These are phyloP conservation scores for Carallia pectinifolia DNA, from an alignment of 345 rosid genomes.

Conservation along the genomic window DNA sequence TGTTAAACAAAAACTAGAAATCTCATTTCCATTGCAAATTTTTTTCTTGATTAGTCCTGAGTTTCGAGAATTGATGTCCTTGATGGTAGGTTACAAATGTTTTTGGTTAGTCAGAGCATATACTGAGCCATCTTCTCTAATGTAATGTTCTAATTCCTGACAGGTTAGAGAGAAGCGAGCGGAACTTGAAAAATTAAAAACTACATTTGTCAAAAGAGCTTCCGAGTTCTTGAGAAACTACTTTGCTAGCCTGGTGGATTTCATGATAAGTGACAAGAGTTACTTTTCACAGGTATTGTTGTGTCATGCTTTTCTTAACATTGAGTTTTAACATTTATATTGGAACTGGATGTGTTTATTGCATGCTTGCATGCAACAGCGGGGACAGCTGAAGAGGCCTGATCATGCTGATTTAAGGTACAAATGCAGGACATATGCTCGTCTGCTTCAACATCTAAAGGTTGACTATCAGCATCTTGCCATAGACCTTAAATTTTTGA, in stretches of 20 bases:
- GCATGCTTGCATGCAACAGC: conserved; percentile 48
- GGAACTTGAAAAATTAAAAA: conserved; percentile 75
- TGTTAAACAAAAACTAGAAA: not conserved
- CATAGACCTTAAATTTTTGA: conserved; percentile 8
- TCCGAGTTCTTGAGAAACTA: conserved; percentile 94
- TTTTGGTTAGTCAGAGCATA: not conserved
- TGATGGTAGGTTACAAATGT: not conserved
- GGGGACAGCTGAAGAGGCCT: conserved; percentile 97
- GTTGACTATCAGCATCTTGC: conserved; percentile 31
- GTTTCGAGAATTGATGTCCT: not conserved
- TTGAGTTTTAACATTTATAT: conserved; percentile 7
- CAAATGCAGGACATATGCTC: conserved; percentile 99
- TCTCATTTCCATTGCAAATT: not conserved
- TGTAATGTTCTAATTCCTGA: conserved; percentile 3
- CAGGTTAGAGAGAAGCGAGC: conserved; percentile 89
- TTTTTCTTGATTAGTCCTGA: not conserved
- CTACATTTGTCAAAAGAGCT: conserved; percentile 85
- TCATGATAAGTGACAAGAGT: conserved; percentile 96
- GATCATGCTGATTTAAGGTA: conserved; percentile 99
- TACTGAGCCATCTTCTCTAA: not conserved
- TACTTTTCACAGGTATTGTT: conserved; percentile 88
- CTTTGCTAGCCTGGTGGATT: conserved; percentile 98
- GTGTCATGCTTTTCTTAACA: conserved; percentile 7
- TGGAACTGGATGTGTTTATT: conserved; percentile 16
- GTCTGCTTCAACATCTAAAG: conserved; percentile 95